Conservation (phyloP, 345 rosid species). For the Sonneratia alba region DNA sequence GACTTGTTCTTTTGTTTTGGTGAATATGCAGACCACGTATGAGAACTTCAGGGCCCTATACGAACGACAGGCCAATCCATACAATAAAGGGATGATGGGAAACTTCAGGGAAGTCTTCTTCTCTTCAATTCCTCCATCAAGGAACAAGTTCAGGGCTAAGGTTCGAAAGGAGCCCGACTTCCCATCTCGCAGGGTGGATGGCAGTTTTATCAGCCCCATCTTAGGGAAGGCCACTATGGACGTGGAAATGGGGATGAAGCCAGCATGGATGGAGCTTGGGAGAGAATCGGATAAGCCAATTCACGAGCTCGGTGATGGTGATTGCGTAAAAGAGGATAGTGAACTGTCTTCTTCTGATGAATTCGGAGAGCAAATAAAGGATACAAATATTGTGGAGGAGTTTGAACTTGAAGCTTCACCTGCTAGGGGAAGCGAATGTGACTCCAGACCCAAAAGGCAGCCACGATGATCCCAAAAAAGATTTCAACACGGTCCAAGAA, state of each 20-base stretch:
- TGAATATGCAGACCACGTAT: slow-evolving; percentile 67
- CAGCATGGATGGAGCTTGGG: slow-evolving; percentile 41
- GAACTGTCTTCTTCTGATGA: background rate
- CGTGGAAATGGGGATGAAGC: slow-evolving; percentile 66
- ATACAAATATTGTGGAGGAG: background rate
- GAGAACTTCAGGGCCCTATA: slow-evolving; percentile 81
- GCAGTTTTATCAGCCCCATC: slow-evolving; percentile 29
- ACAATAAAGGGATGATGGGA: slow-evolving; percentile 50
- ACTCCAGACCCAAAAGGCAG: background rate
- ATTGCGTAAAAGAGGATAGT: slow-evolving; percentile 1
- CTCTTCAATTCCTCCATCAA: slow-evolving; percentile 55
- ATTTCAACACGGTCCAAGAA: no score
- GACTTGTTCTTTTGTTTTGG: background rate
- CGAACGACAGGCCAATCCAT: slow-evolving; percentile 59
- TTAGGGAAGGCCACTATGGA: slow-evolving; percentile 40
- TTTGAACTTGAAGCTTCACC: background rate
- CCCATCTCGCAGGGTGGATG: slow-evolving; percentile 38
- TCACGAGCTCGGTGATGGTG: slow-evolving; percentile 21
- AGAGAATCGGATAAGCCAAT: slow-evolving; percentile 18
- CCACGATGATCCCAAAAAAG: background rate
- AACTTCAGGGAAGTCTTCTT: slow-evolving; percentile 71
- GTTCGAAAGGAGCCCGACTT: slow-evolving; percentile 36
- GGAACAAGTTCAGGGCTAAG: slow-evolving; percentile 71
- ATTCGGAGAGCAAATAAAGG: background rate
- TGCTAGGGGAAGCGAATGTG: background rate